Conservation (phyloP, 129 eudicot genomes). For the Arctium lappa region DNA sequence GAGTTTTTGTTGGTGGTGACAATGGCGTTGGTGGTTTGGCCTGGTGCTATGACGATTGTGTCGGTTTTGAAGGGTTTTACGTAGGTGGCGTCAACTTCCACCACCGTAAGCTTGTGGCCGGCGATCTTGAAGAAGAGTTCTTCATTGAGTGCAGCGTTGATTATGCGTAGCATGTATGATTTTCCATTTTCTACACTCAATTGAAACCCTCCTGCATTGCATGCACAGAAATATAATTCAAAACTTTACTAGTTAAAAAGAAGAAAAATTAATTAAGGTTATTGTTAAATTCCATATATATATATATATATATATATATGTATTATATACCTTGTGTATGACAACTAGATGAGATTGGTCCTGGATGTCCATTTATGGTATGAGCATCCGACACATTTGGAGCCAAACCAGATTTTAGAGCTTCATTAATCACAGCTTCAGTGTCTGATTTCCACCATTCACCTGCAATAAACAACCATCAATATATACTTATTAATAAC, state of each 20-base stretch:
- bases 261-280: too few relatives aligned
- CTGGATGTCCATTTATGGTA: slow-evolving; percentile 83
- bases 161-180: slow-evolving; percentile 68
- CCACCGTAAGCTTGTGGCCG: slow-evolving; percentile 67
- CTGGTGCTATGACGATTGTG: slow-evolving; percentile 69
- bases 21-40: slow-evolving; percentile 76
- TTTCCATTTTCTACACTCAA: slow-evolving; percentile 61
- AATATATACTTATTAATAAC: neutral
- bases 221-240: neutral
- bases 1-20: slow-evolving; percentile 43
- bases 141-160: slow-evolving; percentile 91
- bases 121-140: slow-evolving; percentile 91
- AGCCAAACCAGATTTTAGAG: slow-evolving; percentile 71
- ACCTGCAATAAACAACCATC: slow-evolving; percentile 31
- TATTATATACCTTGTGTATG: slow-evolving; percentile 55
- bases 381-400: slow-evolving; percentile 91
- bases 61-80: slow-evolving; percentile 72
- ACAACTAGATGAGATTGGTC: slow-evolving; percentile 51
- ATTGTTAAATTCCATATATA: slow-evolving; percentile 29
- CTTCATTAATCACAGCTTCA: slow-evolving; percentile 73
- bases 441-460: slow-evolving; percentile 96
- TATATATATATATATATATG: too few relatives aligned
- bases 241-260: neutral
- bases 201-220: slow-evolving; percentile 52
- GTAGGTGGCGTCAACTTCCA: slow-evolving; percentile 83